Evolutionary conservation across 345 rosid genomes (phyloP), one percentile per base, ranked within the genome.

Genomic region (Citrus glauca): DNA sequence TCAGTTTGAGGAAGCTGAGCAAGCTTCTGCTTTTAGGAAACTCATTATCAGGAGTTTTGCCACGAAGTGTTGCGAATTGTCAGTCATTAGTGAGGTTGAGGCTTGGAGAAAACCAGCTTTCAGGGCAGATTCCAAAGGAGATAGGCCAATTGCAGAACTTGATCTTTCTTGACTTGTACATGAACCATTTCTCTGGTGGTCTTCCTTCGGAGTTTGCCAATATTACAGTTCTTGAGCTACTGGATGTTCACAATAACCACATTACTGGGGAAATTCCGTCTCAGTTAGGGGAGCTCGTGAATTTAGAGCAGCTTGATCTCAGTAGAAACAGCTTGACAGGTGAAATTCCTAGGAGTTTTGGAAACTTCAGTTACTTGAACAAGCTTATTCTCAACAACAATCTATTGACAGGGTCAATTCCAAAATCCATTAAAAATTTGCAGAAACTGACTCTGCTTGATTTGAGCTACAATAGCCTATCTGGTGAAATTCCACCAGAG

Each of bases 11-110:
- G 90, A 88, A 90, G 84, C 86, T 95, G 48, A 95, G 99, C 90
- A 95, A 95, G 87, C 99, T 93, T 84, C 88, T 95, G 48, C 94
- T 95, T 64, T 85, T 95, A 1, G 98, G 99, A n/a, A 95, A 95
- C 79, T 90, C 98, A 9, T 85, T 95, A 68, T 84, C 97, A 0
- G 95, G 98, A 57, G 89, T 71, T 57, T 79, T 95, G 75, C 87
- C 95, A 3, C 77, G 77, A 61, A 88, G 90, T 69, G 89, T 93
- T 59, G 87, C 93, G 0, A 88, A 89, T 69, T 95, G 98, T 64
- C 89, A 88, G 82, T 93, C 98, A 25, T 81, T 95, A 24, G 97
- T 93, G 80, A 88, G 99, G 77, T 81, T 95, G 82, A 88, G 99
- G 81, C 92, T 95, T 4, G 97, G 99, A 63, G 99, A 95, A 83